Base-by-base conservation (phyloP, 345 rosid species). In the Acer campestre region DNA sequence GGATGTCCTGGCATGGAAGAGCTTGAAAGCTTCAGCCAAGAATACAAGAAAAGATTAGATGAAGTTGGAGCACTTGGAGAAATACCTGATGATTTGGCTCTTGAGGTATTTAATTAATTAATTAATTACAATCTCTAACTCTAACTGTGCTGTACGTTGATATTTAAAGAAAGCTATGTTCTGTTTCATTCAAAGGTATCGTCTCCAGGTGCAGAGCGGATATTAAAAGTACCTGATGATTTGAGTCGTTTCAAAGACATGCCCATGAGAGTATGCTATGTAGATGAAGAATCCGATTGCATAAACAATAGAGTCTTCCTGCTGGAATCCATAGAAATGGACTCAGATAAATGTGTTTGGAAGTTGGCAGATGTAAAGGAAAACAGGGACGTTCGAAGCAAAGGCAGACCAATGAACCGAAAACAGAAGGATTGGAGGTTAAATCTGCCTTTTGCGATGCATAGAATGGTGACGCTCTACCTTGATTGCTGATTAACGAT, bases 1-100 rank as follows among this genome's bases (percentile, higher is more conserved):
- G 98, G 94, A 20, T 93, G 99, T 83, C 99, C 98, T 56, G 75
- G 81, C 73, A 85, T 95, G 85, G 94, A 91, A 72, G 97, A 95
- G 78, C 93, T 95, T 22, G 92, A 89, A 82, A 86, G 81, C 79
- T 93, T 84, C 78, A 88, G 86, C 81, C 86, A 81, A 73, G 91
- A 91, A 74, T 91, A 87, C 82, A 93, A 89, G 86, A 90, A 86
- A 85, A 89, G 84, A 75, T 68, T 95, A 83, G 98, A 95, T 71
- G 96, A 88, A 78, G 94, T 88, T 71, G 98, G 97, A 73, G 89
- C 81, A n/a, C 76, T 71, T 1, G 87, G 90, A 67, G 65, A 84
- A 73, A 76, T 95, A 75, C 97, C 98, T 16, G 92, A 90, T 67
- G 87, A 95, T 84, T 81, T 93, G 82, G 99, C 96, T 55, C 85